A percentile compares a stretch with the other conserved stretches of the same genome.
Evolutionary conservation across 345 rosid species (phyloP).

Genomic region (Populus tremula): DNA sequence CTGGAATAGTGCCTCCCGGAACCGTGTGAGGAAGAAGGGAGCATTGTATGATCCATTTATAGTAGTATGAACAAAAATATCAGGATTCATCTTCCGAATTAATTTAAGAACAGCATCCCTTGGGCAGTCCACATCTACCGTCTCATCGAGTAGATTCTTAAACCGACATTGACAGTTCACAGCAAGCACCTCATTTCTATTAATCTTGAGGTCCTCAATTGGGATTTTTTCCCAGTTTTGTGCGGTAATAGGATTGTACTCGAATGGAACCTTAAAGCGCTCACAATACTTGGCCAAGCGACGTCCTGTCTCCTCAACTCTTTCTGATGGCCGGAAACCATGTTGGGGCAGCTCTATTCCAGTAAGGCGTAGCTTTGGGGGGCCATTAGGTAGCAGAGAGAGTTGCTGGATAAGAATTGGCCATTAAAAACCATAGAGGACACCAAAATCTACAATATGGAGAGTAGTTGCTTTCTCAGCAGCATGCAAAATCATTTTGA

Average conservation of each 20-base stretch:
- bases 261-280: constrained; percentile 70
- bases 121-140: constrained; percentile 55
- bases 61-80: constrained; percentile 59
- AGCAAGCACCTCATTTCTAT: constrained; percentile 48
- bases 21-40: constrained; percentile 83
- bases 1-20: constrained; percentile 88
- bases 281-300: constrained; percentile 80
- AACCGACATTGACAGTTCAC: constrained; percentile 70
- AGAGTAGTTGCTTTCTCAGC: constrained; percentile 51
- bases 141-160: constrained; percentile 77
- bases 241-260: constrained; percentile 73
- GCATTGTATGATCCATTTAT: constrained; percentile 74
- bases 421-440: constrained; percentile 92
- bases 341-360: constrained; percentile 95
- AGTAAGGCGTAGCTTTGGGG: constrained; percentile 79
- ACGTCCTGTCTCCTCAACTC: constrained; percentile 85
- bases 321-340: constrained; percentile 86
- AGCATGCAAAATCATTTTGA: constrained; percentile 46
- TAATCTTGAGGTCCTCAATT: constrained; percentile 67
- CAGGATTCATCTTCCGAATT: constrained; percentile 65
- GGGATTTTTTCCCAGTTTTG: constrained; percentile 76
- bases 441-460: constrained; percentile 90
- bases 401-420: constrained; percentile 74
- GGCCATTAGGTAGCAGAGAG: constrained; percentile 44
- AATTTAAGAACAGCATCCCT: constrained; percentile 58